Evolutionary conservation across 805 yeast genomes (phyloP), one percentile per base, ranked within the genome.

Genomic region (Nakazawaea sp.): DNA sequence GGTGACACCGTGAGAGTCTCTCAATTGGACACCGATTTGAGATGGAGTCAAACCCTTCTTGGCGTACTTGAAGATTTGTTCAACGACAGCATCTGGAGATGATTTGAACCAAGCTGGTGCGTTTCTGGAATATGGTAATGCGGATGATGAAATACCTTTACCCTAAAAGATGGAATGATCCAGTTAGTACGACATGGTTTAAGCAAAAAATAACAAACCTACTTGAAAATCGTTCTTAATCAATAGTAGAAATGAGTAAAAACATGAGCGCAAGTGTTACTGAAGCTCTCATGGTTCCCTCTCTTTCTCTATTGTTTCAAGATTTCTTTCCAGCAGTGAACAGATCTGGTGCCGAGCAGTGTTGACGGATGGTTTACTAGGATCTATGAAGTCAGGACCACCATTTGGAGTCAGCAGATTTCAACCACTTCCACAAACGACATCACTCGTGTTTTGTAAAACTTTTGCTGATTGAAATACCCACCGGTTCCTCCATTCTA

Each of bases 1-100:
- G 67, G 96, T 81, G 61, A 92, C 97, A 75, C 99, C 99, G 79
- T 92, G 97, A 60, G 97, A 92, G 76, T 92, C 99, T 81, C 99
- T 88, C 70, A 92, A 85, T 62, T 88, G 73, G 65, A 92, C 98
- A 86, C 99, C 98, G 53, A 92, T 92, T 74, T 88, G 96, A 61
- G 99, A 92, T 62, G 99, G 99, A 56, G 97, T 86, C 67, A 89
- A 76, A 89, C 99, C 99, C 81, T 92, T 92, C 78, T 97, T 89
- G 66, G 99, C 98, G 78, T 89, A 87, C 84, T 92, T 92, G 89
- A 82, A 70, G 76, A 90, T 80, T 77, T 88, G 96, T 76, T 92
- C 98, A 72, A 89, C 87, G 62, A 92, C 94, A 54, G 87, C 82
- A 54, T 89, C 97, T 55, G 95, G 70, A 47, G 96, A 76, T 61